Evolutionary conservation across 805 yeast species (phyloP).

Genomic region (Kodamaea nitidulidarum): DNA sequence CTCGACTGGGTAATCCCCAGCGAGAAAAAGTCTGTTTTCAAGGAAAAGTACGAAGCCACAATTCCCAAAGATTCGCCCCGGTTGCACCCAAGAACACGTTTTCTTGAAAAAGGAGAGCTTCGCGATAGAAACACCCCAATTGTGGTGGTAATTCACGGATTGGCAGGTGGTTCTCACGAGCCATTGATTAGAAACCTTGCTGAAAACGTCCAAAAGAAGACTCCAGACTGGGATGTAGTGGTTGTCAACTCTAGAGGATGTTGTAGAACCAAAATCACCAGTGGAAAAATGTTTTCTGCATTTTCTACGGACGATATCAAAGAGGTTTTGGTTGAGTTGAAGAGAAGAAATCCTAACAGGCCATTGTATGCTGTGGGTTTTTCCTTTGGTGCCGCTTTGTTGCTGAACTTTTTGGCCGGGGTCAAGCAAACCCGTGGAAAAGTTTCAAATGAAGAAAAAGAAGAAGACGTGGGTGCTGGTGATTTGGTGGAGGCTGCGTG

Average conservation of each 20-base stretch:
- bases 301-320: constrained; percentile 69
- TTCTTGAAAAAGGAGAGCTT: constrained; percentile 46
- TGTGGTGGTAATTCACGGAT: constrained; percentile 66
- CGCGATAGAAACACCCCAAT: constrained; percentile 43
- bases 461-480: constrained; percentile 22
- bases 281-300: constrained; percentile 68
- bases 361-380: constrained; percentile 72
- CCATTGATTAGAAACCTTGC: constrained; percentile 63
- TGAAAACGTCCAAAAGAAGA: constrained; percentile 9
- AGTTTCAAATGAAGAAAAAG: neutral
- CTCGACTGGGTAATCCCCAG: constrained; percentile 65
- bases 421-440: constrained; percentile 14
- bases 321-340: constrained; percentile 49
- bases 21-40: constrained; percentile 24
- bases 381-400: constrained; percentile 72
- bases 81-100: constrained; percentile 53
- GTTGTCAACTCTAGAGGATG: constrained; percentile 79
- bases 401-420: constrained; percentile 67
- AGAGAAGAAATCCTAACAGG: constrained; percentile 50
- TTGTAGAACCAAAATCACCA: constrained; percentile 61
- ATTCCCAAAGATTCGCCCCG: constrained; percentile 33
- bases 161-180: constrained; percentile 85
- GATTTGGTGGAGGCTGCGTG: constrained; percentile 47
- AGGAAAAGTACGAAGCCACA: constrained; percentile 22
- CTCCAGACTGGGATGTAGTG: constrained; percentile 53